Percentiles rank a stretch among this genome's conserved stretches.
Conservation (phyloP, 1,284 basidiomycete species). For the Sporisorium iseilematis-ciliati region DNA sequence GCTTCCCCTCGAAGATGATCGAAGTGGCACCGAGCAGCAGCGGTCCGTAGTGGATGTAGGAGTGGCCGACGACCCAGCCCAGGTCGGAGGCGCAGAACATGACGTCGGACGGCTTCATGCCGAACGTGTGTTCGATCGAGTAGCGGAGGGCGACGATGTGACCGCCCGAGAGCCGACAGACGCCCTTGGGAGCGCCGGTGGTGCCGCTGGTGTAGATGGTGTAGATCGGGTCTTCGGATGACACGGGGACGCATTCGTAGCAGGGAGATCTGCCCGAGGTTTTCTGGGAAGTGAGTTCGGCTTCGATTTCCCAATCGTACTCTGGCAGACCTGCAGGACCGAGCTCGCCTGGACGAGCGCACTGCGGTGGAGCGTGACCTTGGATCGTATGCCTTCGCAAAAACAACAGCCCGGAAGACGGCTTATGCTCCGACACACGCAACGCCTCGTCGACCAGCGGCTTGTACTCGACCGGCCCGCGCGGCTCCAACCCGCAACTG, state of each 20-base stretch:
- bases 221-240: constrained; percentile 60
- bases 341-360: constrained; percentile 19
- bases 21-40: constrained; percentile 61
- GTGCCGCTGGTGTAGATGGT: constrained; percentile 62
- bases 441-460: constrained; percentile 62
- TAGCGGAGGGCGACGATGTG: constrained; percentile 62
- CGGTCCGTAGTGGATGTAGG: constrained; percentile 63
- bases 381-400: constrained; percentile 56
- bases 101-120: constrained; percentile 50
- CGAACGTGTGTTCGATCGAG: constrained; percentile 63
- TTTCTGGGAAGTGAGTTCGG: constrained; percentile 24
- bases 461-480: constrained; percentile 63
- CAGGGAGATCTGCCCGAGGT: constrained; percentile 43
- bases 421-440: constrained; percentile 53
- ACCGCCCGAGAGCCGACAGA: constrained; percentile 58
- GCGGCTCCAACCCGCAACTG: constrained; percentile 65
- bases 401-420: constrained; percentile 48
- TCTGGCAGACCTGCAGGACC: constrained; percentile 44
- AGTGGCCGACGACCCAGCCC: constrained; percentile 58
- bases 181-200: constrained; percentile 65
- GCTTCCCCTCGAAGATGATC: constrained; percentile 67
- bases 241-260: constrained; percentile 57
- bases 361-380: constrained; percentile 46
- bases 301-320: constrained; percentile 61
- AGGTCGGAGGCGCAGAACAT: constrained; percentile 58